These are phyloP conservation scores for Melaleuca quinquenervia DNA, from an alignment of 345 rosid species.

Conservation along the genomic window DNA sequence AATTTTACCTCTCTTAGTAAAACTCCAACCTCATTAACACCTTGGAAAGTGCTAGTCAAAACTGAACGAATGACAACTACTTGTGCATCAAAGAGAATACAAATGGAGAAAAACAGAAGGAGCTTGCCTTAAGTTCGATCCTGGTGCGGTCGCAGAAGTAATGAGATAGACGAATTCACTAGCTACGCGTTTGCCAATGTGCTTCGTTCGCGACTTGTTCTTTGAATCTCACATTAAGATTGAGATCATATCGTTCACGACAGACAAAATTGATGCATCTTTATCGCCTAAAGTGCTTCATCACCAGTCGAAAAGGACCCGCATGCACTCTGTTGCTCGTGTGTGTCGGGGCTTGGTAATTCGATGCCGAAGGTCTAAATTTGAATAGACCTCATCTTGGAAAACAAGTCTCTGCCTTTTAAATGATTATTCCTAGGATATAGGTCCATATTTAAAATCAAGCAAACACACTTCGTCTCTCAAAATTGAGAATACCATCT, in stretches of 20 bases:
- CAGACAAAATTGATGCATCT: background rate
- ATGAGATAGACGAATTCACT: background rate
- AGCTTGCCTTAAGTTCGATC: background rate
- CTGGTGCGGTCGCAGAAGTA: background rate
- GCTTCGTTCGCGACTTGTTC: background rate
- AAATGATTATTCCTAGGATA: background rate
- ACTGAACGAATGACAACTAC: background rate
- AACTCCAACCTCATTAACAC: background rate
- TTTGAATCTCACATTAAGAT: background rate
- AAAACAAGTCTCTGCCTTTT: background rate
- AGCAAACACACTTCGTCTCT: background rate
- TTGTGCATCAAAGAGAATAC: background rate
- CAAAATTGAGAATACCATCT: background rate
- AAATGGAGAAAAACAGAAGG: background rate
- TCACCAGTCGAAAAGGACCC: no score
- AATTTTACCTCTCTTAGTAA: background rate
- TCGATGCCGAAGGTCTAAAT: background rate
- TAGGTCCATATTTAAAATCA: background rate
- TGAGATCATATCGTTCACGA: background rate
- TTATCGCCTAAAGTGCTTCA: background rate
- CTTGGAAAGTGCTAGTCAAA: background rate
- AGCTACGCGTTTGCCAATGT: background rate
- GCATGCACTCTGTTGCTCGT: no score
- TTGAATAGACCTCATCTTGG: no score
- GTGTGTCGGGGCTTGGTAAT: background rate